These are phyloP conservation scores for Ettlia oleoabundans DNA, from an alignment of 139 green algal species.

Conservation along the genomic window DNA sequence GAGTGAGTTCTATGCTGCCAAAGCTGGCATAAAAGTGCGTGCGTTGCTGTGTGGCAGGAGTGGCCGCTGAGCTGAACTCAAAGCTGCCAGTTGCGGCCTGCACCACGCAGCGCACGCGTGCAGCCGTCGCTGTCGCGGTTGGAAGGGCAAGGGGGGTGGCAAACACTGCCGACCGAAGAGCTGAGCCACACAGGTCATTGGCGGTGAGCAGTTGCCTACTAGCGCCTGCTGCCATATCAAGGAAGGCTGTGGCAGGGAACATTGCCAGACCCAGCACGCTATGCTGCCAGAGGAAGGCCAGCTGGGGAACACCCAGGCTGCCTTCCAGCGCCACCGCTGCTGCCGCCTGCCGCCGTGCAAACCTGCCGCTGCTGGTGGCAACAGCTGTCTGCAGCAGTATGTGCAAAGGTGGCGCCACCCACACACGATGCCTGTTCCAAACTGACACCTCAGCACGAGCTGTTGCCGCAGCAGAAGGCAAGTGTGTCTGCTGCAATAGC, in stretches of 20 bases:
- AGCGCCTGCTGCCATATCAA: conserved; percentile 62
- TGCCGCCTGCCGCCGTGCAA: not conserved
- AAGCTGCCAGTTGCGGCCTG: not conserved
- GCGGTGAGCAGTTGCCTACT: conserved; percentile 28
- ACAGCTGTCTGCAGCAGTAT: conserved; percentile 45
- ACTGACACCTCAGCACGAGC: not conserved
- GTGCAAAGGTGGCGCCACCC: conserved; percentile 51
- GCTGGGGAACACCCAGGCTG: conserved; percentile 34
- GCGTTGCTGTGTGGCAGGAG: not conserved
- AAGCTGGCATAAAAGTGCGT: conserved; percentile 41
- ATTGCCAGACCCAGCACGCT: conserved; percentile 57
- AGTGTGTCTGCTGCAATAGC: conserved; percentile 38
- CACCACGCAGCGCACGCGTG: conserved; percentile 27
- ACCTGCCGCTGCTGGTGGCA: conserved; percentile 21
- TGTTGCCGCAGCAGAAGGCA: not conserved
- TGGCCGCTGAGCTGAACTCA: conserved; percentile 13
- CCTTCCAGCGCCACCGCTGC: conserved; percentile 41
- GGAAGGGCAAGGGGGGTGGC: conserved; percentile 35
- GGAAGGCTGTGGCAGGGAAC: conserved; percentile 72
- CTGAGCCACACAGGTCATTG: conserved; percentile 3
- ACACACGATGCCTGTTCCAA: conserved; percentile 13
- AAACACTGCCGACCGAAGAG: conserved; percentile 29
- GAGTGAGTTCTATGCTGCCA: not conserved
- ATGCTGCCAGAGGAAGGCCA: conserved; percentile 80
- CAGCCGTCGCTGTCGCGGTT: not conserved